These are phyloP conservation scores for Acmispon strigosus DNA, from an alignment of 306 rosid species.

Conservation along the genomic window DNA sequence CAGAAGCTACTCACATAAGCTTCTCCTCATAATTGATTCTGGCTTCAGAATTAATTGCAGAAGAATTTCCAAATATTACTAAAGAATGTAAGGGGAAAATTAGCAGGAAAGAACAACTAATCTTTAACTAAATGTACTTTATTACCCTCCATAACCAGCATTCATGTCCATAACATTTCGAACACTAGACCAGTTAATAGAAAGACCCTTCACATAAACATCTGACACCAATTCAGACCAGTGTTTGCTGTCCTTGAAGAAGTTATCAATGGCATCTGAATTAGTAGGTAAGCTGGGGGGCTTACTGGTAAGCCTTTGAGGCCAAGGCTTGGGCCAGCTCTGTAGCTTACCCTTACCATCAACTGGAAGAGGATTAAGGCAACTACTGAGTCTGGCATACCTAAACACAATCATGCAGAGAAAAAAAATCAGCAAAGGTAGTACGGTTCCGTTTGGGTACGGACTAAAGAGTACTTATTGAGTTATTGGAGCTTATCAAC, in stretches of 20 bases:
- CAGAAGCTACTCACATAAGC: too few relatives aligned
- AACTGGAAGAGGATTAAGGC: slow-evolving; percentile 62
- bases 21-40: too few relatives aligned
- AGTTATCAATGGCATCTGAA: slow-evolving; percentile 33
- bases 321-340: slow-evolving; percentile 90
- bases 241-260: slow-evolving; percentile 50
- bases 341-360: slow-evolving; percentile 39
- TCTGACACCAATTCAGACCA: slow-evolving; percentile 70
- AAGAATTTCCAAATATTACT: too few relatives aligned
- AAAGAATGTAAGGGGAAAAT: neutral
- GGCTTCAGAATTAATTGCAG: too few relatives aligned
- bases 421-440: slow-evolving; percentile 22
- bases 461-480: too few relatives aligned
- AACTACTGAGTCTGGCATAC: slow-evolving; percentile 56
- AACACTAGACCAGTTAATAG: slow-evolving; percentile 66
- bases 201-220: slow-evolving; percentile 42
- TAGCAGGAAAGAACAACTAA: neutral
- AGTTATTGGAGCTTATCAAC: too few relatives aligned
- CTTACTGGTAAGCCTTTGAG: slow-evolving; percentile 63
- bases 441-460: neutral
- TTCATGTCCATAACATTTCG: slow-evolving; percentile 95
- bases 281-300: slow-evolving; percentile 57
- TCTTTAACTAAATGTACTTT: slow-evolving; percentile 16
- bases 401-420: slow-evolving; percentile 34
- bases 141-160: slow-evolving; percentile 98